These are phyloP conservation scores for Coniosporium tulheliwenetii DNA, from an alignment of 2,329 filamentous ascomycete species.

Conservation along the genomic window DNA sequence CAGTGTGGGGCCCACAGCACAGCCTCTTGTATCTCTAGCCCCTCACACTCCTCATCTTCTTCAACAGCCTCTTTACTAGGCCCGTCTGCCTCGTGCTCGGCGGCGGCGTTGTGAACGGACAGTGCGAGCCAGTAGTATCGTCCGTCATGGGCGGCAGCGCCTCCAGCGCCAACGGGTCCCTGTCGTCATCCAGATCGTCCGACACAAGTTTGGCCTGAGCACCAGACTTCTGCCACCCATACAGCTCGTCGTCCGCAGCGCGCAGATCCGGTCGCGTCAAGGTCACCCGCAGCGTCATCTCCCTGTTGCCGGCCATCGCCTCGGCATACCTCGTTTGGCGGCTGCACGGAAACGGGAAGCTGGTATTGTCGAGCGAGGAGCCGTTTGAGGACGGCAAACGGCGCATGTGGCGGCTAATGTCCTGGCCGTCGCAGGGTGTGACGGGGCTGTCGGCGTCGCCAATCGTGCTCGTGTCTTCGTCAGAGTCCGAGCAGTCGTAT, in stretches of 20 bases:
- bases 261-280: constrained; percentile 79
- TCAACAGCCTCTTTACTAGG: constrained; percentile 27
- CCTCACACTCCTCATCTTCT: background rate
- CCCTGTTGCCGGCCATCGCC: constrained; percentile 45
- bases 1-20: too few species aligned
- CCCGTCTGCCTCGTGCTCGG: constrained; percentile 14
- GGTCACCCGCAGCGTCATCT: constrained; percentile 96
- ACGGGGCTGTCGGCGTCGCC: constrained; percentile 18
- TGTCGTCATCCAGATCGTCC: constrained; percentile 11
- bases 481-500: constrained; percentile 4
- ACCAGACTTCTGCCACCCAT: constrained; percentile 44
- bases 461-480: constrained; percentile 11
- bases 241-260: constrained; percentile 54
- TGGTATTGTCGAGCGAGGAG: constrained; percentile 9
- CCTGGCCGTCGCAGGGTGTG: constrained; percentile 1
- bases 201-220: constrained; percentile 8
- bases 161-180: constrained; percentile 40
- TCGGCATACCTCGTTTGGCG: constrained; percentile 24
- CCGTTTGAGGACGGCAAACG: background rate
- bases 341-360: background rate
- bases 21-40: too few species aligned
- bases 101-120: constrained; percentile 18
- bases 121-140: constrained; percentile 27
- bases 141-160: constrained; percentile 31
- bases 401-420: too few species aligned